phyloP scores from a whole-genome alignment of 306 rosid genomes.

The Vigna mungo region DNA sequence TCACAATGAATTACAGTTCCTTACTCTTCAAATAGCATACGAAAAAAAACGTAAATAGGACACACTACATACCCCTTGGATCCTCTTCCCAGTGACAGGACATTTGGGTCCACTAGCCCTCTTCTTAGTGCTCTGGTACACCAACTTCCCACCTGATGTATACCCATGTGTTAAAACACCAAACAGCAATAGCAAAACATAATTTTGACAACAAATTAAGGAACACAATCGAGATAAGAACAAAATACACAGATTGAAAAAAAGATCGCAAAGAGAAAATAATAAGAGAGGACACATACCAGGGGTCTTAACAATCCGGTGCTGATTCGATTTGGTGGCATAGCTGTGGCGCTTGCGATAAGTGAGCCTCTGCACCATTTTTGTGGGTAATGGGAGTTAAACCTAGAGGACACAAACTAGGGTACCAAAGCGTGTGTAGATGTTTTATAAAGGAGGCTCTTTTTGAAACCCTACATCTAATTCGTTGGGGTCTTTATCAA shows the following conservation, averaged over 20 bases:
- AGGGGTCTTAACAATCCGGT: constrained; percentile 84
- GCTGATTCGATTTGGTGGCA: constrained; percentile 93
- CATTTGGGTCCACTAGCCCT: constrained; percentile 95
- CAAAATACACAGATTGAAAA: not conserved
- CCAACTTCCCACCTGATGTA: constrained; percentile 77
- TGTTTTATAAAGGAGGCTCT: constrained; percentile 5
- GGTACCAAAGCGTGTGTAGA: not conserved
- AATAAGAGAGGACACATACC: constrained; percentile 45
- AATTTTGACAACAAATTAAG: not conserved
- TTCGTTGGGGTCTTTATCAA: not conserved
- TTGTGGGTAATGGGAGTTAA: not conserved
- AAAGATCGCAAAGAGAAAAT: not conserved
- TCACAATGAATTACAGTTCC: not conserved
- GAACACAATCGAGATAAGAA: not conserved
- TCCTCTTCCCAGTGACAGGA: constrained; percentile 94
- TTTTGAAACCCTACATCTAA: constrained; percentile 21
- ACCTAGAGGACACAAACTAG: not conserved
- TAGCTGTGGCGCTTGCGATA: constrained; percentile 83
- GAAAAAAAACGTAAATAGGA: not conserved
- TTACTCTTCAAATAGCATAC: no score
- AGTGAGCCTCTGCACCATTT: constrained; percentile 88
- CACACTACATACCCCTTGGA: constrained; percentile 73
- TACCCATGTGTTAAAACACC: constrained; percentile 6
- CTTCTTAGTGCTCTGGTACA: constrained; percentile 86
- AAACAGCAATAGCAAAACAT: not conserved